phyloP scores from a whole-genome alignment of 768 basidiomycete species.

The Gymnopilus dilepis region DNA sequence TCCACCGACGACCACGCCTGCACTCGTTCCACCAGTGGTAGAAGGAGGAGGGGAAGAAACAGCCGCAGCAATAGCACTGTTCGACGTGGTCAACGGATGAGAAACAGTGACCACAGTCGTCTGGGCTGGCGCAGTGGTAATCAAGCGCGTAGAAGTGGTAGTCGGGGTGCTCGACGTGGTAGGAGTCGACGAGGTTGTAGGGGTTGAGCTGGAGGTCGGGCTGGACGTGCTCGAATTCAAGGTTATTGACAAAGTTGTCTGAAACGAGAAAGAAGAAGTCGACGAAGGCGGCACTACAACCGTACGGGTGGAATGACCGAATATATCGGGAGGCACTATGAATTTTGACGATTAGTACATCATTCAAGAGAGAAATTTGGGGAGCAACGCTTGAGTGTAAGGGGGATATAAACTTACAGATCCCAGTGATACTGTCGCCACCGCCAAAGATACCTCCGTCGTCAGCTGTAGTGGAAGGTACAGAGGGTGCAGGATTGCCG shows the following conservation, averaged over 20 bases:
- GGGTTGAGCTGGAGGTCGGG: background rate
- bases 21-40: constrained; percentile 20
- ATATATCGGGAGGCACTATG: constrained; percentile 5
- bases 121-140: constrained; percentile 2
- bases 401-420: background rate
- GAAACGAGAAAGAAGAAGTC: background rate
- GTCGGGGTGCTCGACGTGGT: constrained; percentile 10
- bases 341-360: constrained; percentile 1
- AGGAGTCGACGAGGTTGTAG: background rate
- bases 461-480: background rate
- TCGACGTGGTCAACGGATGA: constrained; percentile 10
- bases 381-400: background rate
- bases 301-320: background rate
- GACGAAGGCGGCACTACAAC: background rate
- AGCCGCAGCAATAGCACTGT: constrained; percentile 1
- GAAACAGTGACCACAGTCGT: constrained; percentile 8
- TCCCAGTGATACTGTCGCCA: background rate
- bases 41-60: background rate
- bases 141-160: constrained; percentile 12
- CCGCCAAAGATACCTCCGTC: constrained; percentile 6
- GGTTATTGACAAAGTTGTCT: background rate
- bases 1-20: constrained; percentile 38
- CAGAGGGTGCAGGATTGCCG: background rate
- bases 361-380: background rate
- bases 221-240: background rate